A percentile compares a stretch with the other conserved stretches of the same genome.
Conservation (phyloP, 495 filamentous ascomycete species). For the Aspergillus egyptiacus region DNA sequence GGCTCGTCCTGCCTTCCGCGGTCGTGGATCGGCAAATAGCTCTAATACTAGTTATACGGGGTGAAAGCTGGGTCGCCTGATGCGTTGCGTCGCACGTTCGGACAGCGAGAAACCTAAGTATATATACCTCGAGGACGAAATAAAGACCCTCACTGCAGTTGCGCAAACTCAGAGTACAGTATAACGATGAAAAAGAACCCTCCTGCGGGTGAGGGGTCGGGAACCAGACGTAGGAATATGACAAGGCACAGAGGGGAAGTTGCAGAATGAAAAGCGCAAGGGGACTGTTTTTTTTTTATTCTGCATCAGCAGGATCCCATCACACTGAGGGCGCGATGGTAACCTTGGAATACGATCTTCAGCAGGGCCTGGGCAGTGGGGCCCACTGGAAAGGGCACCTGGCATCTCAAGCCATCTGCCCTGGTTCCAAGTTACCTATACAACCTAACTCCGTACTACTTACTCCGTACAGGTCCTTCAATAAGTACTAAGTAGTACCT, state of each 20-base stretch:
- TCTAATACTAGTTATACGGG: neutral
- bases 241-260: neutral
- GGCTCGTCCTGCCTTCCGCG: slow-evolving; percentile 8
- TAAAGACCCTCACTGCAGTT: neutral
- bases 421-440: no score
- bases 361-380: slow-evolving; percentile 1
- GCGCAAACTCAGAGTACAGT: neutral
- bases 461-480: no score
- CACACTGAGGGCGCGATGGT: neutral
- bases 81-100: slow-evolving; percentile 7
- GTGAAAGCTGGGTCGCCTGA: slow-evolving; percentile 10
- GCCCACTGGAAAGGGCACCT: slow-evolving; percentile 7
- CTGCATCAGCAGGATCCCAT: neutral
- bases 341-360: slow-evolving; percentile 2
- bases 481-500: no score
- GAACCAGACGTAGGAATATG: neutral
- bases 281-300: slow-evolving; percentile 1
- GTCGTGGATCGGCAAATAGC: slow-evolving; percentile 17
- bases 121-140: neutral
- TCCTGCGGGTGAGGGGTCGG: no score
- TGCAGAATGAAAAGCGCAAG: neutral
- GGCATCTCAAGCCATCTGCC: no score
- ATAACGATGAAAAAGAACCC: no score
- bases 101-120: neutral
- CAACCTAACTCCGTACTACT: no score